phyloP scores from a whole-genome alignment of 148 eudicot genomes.

The Rhododendron kiyosumense region DNA sequence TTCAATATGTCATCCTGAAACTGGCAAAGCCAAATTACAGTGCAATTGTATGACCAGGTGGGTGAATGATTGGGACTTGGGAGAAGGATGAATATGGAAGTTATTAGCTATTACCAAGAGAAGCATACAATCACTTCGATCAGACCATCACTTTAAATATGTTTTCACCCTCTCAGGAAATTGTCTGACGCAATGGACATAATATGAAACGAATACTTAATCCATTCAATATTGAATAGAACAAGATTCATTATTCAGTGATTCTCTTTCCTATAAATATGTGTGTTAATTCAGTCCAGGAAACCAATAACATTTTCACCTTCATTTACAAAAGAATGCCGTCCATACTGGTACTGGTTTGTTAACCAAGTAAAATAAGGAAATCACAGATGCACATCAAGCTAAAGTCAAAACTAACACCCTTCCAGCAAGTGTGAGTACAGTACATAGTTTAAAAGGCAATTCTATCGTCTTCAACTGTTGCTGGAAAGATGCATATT shows the following conservation, averaged over 20 bases:
- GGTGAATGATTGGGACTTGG: background rate
- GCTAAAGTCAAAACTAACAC: background rate
- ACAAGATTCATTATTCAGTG: background rate
- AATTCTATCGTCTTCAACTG: background rate
- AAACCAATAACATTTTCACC: background rate
- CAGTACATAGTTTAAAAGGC: background rate
- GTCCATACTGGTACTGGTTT: background rate
- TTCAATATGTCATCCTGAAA: background rate
- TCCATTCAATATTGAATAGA: background rate
- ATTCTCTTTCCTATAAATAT: background rate
- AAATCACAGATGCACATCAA: background rate
- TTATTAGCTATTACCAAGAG: background rate
- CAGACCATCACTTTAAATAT: background rate
- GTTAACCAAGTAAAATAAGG: background rate
- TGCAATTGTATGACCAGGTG: background rate
- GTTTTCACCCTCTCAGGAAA: background rate
- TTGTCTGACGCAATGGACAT: background rate
- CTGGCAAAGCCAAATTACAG: background rate
- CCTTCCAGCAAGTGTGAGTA: background rate
- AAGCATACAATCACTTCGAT: background rate
- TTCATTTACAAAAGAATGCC: background rate
- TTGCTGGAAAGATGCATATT: background rate
- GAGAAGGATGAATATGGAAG: background rate
- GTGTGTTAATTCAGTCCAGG: background rate
- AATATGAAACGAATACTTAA: background rate